A percentile compares a stretch with the other conserved stretches of the same genome.
Evolutionary conservation across 768 basidiomycete species (phyloP).

Genomic region (Saitozyma sp.): DNA sequence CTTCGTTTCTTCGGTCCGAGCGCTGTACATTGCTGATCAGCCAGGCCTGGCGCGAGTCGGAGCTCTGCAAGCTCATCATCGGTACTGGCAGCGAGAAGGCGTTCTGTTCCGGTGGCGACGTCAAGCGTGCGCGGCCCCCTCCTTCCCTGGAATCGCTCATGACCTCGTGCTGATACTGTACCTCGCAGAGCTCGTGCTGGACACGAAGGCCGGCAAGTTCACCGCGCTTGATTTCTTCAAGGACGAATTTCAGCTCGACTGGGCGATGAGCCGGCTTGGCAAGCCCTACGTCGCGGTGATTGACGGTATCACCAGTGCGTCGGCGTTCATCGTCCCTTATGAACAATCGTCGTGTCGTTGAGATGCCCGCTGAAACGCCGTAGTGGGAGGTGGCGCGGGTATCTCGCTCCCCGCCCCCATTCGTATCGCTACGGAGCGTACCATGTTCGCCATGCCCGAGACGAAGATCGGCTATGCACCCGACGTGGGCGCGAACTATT

Average conservation of each 20-base stretch:
- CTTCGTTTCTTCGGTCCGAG: neutral
- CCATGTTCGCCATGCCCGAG: constrained; percentile 93
- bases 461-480: constrained; percentile 62
- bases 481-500: constrained; percentile 90
- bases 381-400: constrained; percentile 96
- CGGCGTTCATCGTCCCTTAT: neutral
- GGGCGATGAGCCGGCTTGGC: constrained; percentile 58
- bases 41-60: constrained; percentile 44
- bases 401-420: constrained; percentile 80
- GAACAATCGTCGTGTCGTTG: neutral
- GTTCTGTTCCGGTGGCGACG: constrained; percentile 95
- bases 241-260: constrained; percentile 63
- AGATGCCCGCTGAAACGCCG: constrained; percentile 9
- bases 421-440: constrained; percentile 90
- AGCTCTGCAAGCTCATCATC: constrained; percentile 43
- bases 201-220: constrained; percentile 34
- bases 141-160: neutral
- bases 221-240: constrained; percentile 74
- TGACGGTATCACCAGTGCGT: constrained; percentile 87
- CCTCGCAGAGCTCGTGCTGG: constrained; percentile 33
- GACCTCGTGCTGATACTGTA: constrained; percentile 5
- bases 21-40: constrained; percentile 5
- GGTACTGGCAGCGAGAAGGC: constrained; percentile 60
- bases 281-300: constrained; percentile 91
- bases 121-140: constrained; percentile 65